Base-by-base conservation (phyloP, 257 asterid species). In the Penstemon newberryi region DNA sequence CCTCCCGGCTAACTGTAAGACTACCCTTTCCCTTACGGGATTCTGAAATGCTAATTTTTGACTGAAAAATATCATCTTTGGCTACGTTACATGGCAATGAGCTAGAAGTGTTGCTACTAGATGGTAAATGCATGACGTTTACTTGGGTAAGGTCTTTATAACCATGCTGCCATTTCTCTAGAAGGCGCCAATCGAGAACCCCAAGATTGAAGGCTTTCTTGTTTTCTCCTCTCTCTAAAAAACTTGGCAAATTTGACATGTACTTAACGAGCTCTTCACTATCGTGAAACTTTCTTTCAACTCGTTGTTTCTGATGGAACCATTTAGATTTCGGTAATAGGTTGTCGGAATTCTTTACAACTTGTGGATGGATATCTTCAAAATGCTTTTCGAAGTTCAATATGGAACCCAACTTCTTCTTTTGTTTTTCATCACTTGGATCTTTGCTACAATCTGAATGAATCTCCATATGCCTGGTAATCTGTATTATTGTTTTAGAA, bases 191-290 rank as follows among this genome's bases (percentile, higher is more conserved):
- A 49, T 89, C 91, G 37, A 89, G 89, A 68, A 89, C 95, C 41
- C 96, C 96, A 19, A 87, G 59, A 50, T 76, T 87, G 73, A 87
- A 83, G 58, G 92, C 80, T 74, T 84, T 87, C 60, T 89, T 92
- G 37, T 76, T 69, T 70, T 69, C 83, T 57, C 87, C 96, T 54
- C 63, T 81, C 78, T 87, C 89, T 68, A 89, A 80, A 72, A 77
- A 89, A 62, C 63, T 74, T 4, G 96, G 96, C 74, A 89, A 87
- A 75, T 77, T 82, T n/a, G 95, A 87, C 96, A 89, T 89, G 87
- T 84, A 82, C 79, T 83, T 84, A n/a, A 89, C 89, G 43, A 87
- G 79, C 80, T 89, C 96, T 70, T 85, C 92, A 47, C 78, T 79
- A 50, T 77, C 67, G 42, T 39, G 54, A 0, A 37, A 64, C 67